Evolutionary conservation across 129 eudicot genomes (phyloP), one percentile per base, ranked within the genome.

Genomic region (Silybum marianum): DNA sequence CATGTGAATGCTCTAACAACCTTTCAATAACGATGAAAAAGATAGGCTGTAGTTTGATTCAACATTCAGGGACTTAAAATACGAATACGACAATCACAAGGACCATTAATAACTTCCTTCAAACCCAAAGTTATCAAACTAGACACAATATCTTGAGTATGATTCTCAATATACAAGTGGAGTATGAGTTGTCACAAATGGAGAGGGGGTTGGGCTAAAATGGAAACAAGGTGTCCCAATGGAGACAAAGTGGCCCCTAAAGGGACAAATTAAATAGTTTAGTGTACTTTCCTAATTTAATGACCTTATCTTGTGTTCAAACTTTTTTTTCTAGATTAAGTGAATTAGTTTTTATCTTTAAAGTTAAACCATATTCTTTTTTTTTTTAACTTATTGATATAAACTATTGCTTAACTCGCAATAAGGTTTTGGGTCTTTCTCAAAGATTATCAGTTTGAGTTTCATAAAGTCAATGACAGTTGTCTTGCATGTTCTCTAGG

Each of bases 211-310:
- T 51, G 75, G 67, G 85, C 11, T 69, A 36, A 76, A 82, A 67
- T 82, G 81, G 81, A 76, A 73, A 82, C 85, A 82, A 75, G 9
- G 77, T 76, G 72, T 82, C 85, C 21, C 51, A 54, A 69, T 51
- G 66, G 18, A 51, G 77, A 69, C 72, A 75, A 82, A 69, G 81
- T 75, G 81, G 76, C 80, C 71, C 85, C 42, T 67, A 82, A 82
- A 44, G n/a, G 69, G 72, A 82, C 74, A 73, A 73, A 65, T 42
- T 73, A 73, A 73, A 65, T 42, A 65, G 74, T 30, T 40, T 32
- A 25, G 48, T 81, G 69, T 42, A 81, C 84, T 81, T 72, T 46
- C 67, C 65, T 54, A 76, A 69, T 82, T 54, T 69, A 69, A 69
- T 82, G 48, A 75, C 72, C 69, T 63, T 71, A 82, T 75, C 76